These are phyloP conservation scores for Talaromyces islandicus DNA, from an alignment of 2,329 filamentous ascomycete genomes.

Conservation along the genomic window DNA sequence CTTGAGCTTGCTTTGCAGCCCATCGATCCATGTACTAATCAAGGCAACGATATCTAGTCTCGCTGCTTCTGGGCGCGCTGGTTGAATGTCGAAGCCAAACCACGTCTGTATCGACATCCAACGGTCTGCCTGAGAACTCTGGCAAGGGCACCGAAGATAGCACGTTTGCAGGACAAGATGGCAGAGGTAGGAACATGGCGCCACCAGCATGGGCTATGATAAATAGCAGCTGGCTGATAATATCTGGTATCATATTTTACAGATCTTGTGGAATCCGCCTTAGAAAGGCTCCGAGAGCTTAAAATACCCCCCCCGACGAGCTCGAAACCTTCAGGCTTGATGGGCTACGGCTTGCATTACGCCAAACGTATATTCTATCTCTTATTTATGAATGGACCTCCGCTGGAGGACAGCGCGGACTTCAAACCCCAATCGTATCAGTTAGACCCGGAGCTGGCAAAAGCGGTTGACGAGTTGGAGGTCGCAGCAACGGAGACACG, in stretches of 20 bases:
- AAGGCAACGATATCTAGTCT: constrained; percentile 19
- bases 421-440: constrained; percentile 30
- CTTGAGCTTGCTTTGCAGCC: neutral
- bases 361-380: constrained; percentile 57
- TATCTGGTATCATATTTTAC: neutral
- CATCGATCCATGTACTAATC: neutral
- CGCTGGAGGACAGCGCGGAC: constrained; percentile 36
- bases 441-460: constrained; percentile 40
- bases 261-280: constrained; percentile 29
- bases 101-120: constrained; percentile 15
- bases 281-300: constrained; percentile 23
- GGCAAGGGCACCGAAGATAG: constrained; percentile 14
- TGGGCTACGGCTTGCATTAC: constrained; percentile 56
- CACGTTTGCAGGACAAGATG: constrained; percentile 17
- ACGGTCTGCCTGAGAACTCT: constrained; percentile 15
- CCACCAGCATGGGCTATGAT: neutral
- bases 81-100: constrained; percentile 17
- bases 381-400: constrained; percentile 59
- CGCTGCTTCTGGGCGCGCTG: constrained; percentile 25
- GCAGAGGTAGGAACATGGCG: constrained; percentile 23
- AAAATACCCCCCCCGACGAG: constrained; percentile 19
- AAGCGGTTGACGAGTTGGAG: constrained; percentile 55
- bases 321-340: constrained; percentile 51
- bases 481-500: constrained; percentile 50
- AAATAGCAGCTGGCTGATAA: neutral